Evolutionary conservation across 2,329 filamentous ascomycete species (phyloP).

Genomic region (Nemania sp.): DNA sequence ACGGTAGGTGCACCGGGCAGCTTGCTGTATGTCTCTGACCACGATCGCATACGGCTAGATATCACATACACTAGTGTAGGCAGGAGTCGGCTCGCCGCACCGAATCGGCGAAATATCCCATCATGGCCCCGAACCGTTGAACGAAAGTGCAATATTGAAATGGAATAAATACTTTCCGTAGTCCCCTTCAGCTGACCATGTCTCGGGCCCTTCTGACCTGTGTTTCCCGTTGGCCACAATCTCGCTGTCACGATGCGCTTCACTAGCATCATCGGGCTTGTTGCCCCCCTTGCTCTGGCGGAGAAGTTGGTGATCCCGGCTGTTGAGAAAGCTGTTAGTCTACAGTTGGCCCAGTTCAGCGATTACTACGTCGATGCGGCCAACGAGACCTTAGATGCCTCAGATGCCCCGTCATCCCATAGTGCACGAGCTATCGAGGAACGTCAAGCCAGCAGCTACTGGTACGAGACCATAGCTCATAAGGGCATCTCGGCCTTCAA

Average conservation of each 20-base stretch:
- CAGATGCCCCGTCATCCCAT: neutral
- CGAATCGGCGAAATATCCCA: neutral
- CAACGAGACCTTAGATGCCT: constrained; percentile 14
- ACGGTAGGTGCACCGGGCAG: too few species aligned
- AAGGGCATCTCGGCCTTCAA: constrained; percentile 43
- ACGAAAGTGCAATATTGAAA: neutral
- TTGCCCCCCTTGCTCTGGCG: constrained; percentile 25
- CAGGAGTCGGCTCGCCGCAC: neutral
- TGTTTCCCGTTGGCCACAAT: neutral
- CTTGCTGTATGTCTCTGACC: too few species aligned
- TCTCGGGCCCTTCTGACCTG: neutral
- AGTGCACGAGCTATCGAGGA: constrained; percentile 18
- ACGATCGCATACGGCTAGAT: too few species aligned
- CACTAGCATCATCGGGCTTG: constrained; percentile 11
- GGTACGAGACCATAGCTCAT: constrained; percentile 41
- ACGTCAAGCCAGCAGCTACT: constrained; percentile 31
- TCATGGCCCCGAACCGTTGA: constrained; percentile 3
- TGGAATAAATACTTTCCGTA: constrained; percentile 13
- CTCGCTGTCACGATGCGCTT: constrained; percentile 28
- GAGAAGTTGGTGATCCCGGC: constrained; percentile 32
- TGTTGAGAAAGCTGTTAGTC: constrained; percentile 28
- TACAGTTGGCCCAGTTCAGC: constrained; percentile 30
- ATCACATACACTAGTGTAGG: neutral
- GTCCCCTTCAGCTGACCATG: constrained; percentile 5
- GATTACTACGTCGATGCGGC: constrained; percentile 20